Evolutionary conservation across 768 basidiomycete genomes (phyloP).

Genomic region (Peribolospora baueri): DNA sequence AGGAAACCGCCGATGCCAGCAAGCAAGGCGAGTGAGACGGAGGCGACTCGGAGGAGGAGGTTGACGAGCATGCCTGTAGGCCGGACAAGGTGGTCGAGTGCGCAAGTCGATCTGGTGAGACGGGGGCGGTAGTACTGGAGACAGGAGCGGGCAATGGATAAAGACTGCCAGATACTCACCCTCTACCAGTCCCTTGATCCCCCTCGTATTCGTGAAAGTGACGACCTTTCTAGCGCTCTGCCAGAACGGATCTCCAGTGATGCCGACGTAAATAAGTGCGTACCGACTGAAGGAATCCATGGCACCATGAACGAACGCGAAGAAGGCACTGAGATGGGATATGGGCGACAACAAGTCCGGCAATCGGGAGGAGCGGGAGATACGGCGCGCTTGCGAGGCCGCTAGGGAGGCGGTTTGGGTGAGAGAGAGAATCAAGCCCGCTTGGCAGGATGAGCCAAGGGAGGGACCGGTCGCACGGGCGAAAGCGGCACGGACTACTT

Average conservation of each 20-base stretch:
- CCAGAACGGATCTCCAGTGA: slow-evolving; percentile 51
- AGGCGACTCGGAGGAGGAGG: slow-evolving; percentile 33
- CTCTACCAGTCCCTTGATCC: slow-evolving; percentile 20
- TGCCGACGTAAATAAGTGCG: slow-evolving; percentile 46
- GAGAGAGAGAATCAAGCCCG: slow-evolving; percentile 48
- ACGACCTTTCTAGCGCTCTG: slow-evolving; percentile 32
- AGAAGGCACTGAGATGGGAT: slow-evolving; percentile 16
- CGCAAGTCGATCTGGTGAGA: background rate
- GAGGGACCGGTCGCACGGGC: slow-evolving; percentile 58
- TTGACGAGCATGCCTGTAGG: slow-evolving; percentile 48
- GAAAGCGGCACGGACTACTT: slow-evolving; percentile 50
- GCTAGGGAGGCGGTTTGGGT: slow-evolving; percentile 36
- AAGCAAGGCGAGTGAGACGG: slow-evolving; percentile 54
- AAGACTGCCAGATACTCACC: slow-evolving; percentile 5
- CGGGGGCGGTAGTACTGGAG: background rate
- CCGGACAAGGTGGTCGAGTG: background rate
- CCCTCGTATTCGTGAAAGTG: slow-evolving; percentile 34
- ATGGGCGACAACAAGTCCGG: slow-evolving; percentile 17
- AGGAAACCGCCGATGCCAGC: slow-evolving; percentile 62
- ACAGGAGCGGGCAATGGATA: background rate
- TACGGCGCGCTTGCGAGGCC: slow-evolving; percentile 11
- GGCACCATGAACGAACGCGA: slow-evolving; percentile 19
- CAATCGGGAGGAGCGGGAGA: slow-evolving; percentile 4
- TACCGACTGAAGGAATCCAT: slow-evolving; percentile 35
- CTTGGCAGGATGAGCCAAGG: slow-evolving; percentile 50